Percentiles rank a stretch among this genome's conserved stretches.
Conservation (phyloP, 768 basidiomycete genomes). For the Suillus variegatus region DNA sequence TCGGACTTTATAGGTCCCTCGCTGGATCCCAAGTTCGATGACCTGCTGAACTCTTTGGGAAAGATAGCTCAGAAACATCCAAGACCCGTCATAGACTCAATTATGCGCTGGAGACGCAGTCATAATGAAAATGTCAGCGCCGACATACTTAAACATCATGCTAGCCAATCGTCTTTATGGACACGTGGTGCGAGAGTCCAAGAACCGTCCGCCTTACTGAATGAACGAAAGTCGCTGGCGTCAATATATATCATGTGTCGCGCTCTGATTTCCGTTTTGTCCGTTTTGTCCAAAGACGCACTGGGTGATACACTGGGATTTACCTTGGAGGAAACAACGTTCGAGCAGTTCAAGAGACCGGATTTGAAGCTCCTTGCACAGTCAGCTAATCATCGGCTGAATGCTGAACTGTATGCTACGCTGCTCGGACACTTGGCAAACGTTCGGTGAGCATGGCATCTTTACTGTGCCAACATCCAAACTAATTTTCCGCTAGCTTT, state of each 20-base stretch:
- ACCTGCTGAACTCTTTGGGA: conserved; percentile 80
- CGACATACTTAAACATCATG: conserved; percentile 52
- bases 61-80: conserved; percentile 84
- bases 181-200: conserved; percentile 37
- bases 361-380: conserved; percentile 65
- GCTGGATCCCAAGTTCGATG: conserved; percentile 79
- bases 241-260: conserved; percentile 91
- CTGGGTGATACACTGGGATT: conserved; percentile 78
- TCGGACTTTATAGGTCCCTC: conserved; percentile 68
- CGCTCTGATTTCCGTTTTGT: conserved; percentile 76
- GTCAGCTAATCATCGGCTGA: conserved; percentile 76
- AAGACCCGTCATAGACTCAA: conserved; percentile 81
- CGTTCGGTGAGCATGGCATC: conserved; percentile 52
- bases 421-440: conserved; percentile 84
- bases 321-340: conserved; percentile 84
- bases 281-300: conserved; percentile 71
- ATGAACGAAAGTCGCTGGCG: conserved; percentile 77
- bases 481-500: conserved; percentile 52
- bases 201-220: conserved; percentile 52
- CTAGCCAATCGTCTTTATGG: conserved; percentile 36
- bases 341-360: conserved; percentile 78
- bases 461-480: background rate
- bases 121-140: conserved; percentile 55
- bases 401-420: conserved; percentile 80
- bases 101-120: conserved; percentile 83